Conservation (phyloP, 768 basidiomycete species). For the Termitomyces sp. region DNA sequence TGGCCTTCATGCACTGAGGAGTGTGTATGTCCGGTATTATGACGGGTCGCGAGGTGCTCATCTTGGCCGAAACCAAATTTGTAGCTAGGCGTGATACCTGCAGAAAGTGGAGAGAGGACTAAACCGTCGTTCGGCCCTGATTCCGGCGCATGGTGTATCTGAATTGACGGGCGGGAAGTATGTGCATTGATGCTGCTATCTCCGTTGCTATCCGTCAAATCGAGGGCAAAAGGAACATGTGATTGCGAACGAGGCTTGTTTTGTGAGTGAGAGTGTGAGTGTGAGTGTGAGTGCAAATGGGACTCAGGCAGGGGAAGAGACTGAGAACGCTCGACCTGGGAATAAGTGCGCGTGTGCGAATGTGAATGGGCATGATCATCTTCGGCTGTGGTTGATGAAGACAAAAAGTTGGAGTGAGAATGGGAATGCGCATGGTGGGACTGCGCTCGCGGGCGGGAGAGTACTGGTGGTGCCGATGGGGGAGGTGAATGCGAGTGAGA, state of each 20-base stretch:
- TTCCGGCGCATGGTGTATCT: slow-evolving; percentile 21
- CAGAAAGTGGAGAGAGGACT: slow-evolving; percentile 16
- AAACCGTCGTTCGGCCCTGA: slow-evolving; percentile 8
- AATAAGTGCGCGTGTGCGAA: slow-evolving; percentile 13
- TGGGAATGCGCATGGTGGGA: slow-evolving; percentile 24
- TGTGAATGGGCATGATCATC: slow-evolving; percentile 3
- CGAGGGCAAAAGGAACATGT: slow-evolving; percentile 12
- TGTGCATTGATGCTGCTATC: slow-evolving; percentile 24
- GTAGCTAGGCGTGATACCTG: slow-evolving; percentile 55
- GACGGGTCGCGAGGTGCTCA: slow-evolving; percentile 42
- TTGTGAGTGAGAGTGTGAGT: slow-evolving; percentile 19
- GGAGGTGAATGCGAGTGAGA: slow-evolving; percentile 22
- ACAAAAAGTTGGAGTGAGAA: slow-evolving; percentile 15
- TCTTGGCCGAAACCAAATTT: slow-evolving; percentile 43
- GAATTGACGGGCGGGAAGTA: slow-evolving; percentile 34
- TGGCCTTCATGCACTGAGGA: slow-evolving; percentile 69
- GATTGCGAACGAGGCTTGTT: slow-evolving; percentile 23
- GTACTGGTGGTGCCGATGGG: neutral
- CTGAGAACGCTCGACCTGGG: slow-evolving; percentile 22
- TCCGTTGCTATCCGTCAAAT: slow-evolving; percentile 9
- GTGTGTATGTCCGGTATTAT: slow-evolving; percentile 38
- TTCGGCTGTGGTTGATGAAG: neutral
- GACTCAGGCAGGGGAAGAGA: slow-evolving; percentile 18
- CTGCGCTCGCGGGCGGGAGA: slow-evolving; percentile 10
- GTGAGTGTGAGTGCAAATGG: slow-evolving; percentile 13